Conservation (phyloP, 1,139 yeast species). For the Candida sanyaensis region DNA sequence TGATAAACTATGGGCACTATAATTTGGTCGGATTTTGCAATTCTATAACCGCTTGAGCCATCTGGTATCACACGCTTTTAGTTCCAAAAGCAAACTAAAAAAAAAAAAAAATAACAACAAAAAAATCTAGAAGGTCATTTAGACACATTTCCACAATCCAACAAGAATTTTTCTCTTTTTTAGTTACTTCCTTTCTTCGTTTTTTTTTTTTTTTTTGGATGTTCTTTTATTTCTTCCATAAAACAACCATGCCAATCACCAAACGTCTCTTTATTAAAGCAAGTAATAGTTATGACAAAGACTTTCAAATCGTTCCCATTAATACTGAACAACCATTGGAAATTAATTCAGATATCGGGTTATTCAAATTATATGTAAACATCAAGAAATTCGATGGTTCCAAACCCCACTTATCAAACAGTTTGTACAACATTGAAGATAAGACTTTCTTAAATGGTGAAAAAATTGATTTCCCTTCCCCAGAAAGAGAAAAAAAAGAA, state of each 20-base stretch:
- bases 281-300: slow-evolving; percentile 26
- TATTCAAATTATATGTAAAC: slow-evolving; percentile 37
- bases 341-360: slow-evolving; percentile 41
- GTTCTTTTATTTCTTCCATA: background rate
- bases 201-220: background rate
- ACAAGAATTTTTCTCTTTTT: background rate
- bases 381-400: slow-evolving; percentile 52
- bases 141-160: background rate
- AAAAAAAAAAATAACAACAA: too few species aligned
- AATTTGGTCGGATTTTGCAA: too few species aligned
- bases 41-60: too few species aligned
- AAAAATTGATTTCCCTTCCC: slow-evolving; percentile 15
- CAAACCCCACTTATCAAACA: slow-evolving; percentile 33
- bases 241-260: slow-evolving; percentile 18
- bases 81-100: too few species aligned
- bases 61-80: too few species aligned
- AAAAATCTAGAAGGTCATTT: too few species aligned
- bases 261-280: slow-evolving; percentile 42
- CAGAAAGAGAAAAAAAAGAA: slow-evolving; percentile 7
- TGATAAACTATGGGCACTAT: too few species aligned
- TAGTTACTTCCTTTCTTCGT: background rate
- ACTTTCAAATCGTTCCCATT: slow-evolving; percentile 42
- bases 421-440: slow-evolving; percentile 35
- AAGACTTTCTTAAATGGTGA: slow-evolving; percentile 29
- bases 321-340: slow-evolving; percentile 39